Evolutionary conservation across 2,329 filamentous ascomycete genomes (phyloP), one percentile per base, ranked within the genome.

Genomic region (Teratosphaeria viscida): DNA sequence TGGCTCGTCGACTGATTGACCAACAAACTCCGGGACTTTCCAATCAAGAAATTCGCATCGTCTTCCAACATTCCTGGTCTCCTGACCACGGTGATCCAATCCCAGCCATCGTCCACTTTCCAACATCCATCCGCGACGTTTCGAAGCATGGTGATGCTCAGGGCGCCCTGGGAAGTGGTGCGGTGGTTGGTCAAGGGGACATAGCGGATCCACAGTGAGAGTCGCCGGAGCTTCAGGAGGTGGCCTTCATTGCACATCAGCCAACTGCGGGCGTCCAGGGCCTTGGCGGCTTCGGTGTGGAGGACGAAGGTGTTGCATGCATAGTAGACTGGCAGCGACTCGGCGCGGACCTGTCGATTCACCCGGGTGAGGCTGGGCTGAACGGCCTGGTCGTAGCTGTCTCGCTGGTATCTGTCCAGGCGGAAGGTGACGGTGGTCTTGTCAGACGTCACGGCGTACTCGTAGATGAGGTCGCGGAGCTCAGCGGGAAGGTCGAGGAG

Each of bases 191-290:
- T 32, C 12, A 47, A 27, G 12, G 57, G 57, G 1, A 68, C 59
- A 56, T 69, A 68, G 39, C 69, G 63, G 35, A 71, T 57, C 70
- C 70, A 71, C 8, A 71, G 43, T 1, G 63, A 60, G n/a, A 71
- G 19, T 3, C 58, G 58, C 19, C 62, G 58, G 34, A 71, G 16
- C 12, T 59, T 57, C 0, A 52, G 34, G 7, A 72, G 55, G 55
- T 69, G 59, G 7, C 29, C 23, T 10, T 56, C 59, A 54, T 66
- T 68, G 49, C 62, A 59, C 3, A 54, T 39, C 11, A 71, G 60
- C 70, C 70, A 72, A 7, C 54, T 52, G n/a, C 56, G 56, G 2
- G 65, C 64, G 32, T 71, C 66, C 11, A 64, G 60, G 27, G 62
- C 62, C 62, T 70, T 70, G 37, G 60, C 39, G n/a, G 59, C 64